phyloP scores from a whole-genome alignment of 768 basidiomycete species.

The Boletus huronensis region DNA sequence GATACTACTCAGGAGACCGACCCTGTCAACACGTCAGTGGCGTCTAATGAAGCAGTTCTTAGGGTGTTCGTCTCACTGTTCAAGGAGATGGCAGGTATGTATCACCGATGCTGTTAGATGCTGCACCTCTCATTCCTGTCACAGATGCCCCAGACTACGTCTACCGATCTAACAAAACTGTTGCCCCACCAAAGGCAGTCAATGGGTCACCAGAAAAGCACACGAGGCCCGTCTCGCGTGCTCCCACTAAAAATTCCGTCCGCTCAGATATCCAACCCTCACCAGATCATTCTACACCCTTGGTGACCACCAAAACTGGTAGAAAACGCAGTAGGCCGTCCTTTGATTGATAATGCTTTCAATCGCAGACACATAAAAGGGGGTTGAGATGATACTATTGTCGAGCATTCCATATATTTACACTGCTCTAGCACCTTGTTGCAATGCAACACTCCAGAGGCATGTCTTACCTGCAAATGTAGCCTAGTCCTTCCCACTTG shows the following conservation, averaged over 20 bases:
- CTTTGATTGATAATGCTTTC: slow-evolving; percentile 21
- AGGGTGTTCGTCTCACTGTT: slow-evolving; percentile 61
- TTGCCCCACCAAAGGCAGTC: slow-evolving; percentile 7
- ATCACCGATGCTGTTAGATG: not conserved
- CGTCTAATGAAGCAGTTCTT: slow-evolving; percentile 56
- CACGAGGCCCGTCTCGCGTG: slow-evolving; percentile 9
- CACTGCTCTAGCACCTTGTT: slow-evolving; percentile 26
- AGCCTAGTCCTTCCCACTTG: slow-evolving; percentile 24
- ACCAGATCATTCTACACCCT: slow-evolving; percentile 13
- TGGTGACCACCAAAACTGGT: slow-evolving; percentile 20
- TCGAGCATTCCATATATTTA: slow-evolving; percentile 30
- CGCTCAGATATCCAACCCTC: slow-evolving; percentile 14
- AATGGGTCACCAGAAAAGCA: slow-evolving; percentile 17
- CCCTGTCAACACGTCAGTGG: slow-evolving; percentile 24
- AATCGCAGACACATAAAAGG: slow-evolving; percentile 13
- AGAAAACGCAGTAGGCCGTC: slow-evolving; percentile 35
- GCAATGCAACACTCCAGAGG: slow-evolving; percentile 23
- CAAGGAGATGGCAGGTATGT: slow-evolving; percentile 45
- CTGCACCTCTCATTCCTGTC: slow-evolving; percentile 2
- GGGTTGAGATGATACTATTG: slow-evolving; percentile 20
- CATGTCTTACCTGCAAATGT: slow-evolving; percentile 25
- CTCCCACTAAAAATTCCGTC: slow-evolving; percentile 19
- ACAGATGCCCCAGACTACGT: slow-evolving; percentile 25
- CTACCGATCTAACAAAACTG: slow-evolving; percentile 13
- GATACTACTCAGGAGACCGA: slow-evolving; percentile 26